A percentile compares a stretch with the other conserved stretches of the same genome.
phyloP scores from a whole-genome alignment of 305 asterid species.

The Solanum hybrid region DNA sequence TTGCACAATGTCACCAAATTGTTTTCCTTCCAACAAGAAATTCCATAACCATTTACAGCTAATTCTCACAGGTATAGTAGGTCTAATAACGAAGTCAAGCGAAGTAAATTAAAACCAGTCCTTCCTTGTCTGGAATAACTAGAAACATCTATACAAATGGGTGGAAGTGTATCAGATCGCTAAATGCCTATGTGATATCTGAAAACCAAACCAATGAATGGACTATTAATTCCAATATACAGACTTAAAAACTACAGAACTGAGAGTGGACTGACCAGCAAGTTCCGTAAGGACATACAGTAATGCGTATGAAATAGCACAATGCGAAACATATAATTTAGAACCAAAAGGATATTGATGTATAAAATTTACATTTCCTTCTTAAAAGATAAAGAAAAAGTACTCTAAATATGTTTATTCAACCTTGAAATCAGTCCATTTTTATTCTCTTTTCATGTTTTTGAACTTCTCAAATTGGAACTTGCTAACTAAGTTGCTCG shows the following conservation, averaged over 20 bases:
- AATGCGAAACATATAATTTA: not conserved
- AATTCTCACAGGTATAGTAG: not conserved
- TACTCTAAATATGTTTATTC: not conserved
- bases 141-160: not conserved
- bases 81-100: not conserved
- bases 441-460: not conserved
- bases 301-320: not conserved
- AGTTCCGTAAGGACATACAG: not conserved
- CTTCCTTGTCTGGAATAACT: not conserved
- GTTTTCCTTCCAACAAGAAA: not conserved
- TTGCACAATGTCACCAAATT: not conserved
- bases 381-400: not conserved
- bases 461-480: not conserved
- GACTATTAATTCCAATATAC: not conserved
- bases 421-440: not conserved
- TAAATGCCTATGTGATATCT: not conserved
- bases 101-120: not conserved
- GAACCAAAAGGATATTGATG: not conserved
- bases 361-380: not conserved
- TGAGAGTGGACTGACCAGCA: not conserved
- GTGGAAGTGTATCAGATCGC: not conserved
- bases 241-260: not conserved
- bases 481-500: not conserved
- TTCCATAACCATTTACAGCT: too few relatives aligned
- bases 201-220: not conserved